phyloP scores from a whole-genome alignment of 2,329 filamentous ascomycete species.

The Didymosphaeria variabile region DNA sequence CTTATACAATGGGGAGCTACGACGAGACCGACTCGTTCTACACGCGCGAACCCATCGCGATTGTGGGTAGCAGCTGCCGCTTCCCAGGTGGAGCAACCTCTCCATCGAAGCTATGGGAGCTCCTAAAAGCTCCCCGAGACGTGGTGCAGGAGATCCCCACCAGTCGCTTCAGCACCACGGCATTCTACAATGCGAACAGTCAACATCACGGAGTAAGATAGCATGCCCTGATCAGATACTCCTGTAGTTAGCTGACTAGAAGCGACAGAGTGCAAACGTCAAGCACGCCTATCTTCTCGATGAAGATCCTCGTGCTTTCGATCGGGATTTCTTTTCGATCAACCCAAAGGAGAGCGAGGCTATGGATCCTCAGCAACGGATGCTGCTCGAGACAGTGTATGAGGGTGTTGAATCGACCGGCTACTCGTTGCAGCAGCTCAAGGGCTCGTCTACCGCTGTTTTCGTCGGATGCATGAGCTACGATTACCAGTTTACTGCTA shows the following conservation, averaged over 20 bases:
- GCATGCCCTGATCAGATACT: no score
- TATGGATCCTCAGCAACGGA: constrained; percentile 37
- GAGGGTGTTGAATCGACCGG: constrained; percentile 48
- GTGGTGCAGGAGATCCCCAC: constrained; percentile 18
- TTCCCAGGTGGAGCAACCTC: not conserved
- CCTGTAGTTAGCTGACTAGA: not conserved
- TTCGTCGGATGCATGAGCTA: constrained; percentile 41
- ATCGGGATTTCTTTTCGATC: not conserved
- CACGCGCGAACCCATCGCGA: no score
- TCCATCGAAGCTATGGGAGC: constrained; percentile 21
- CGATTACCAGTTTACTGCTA: constrained; percentile 20
- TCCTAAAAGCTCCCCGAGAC: constrained; percentile 20
- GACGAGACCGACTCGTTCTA: no score
- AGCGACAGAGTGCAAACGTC: not conserved
- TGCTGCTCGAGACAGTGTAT: constrained; percentile 32
- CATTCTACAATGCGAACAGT: not conserved
- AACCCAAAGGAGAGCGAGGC: not conserved
- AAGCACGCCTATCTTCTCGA: not conserved
- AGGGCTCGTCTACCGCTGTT: constrained; percentile 40
- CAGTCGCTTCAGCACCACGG: not conserved
- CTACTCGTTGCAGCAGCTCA: constrained; percentile 19
- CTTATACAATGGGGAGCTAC: no score
- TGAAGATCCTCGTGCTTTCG: not conserved
- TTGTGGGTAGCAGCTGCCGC: no score
- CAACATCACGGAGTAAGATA: not conserved